These are phyloP conservation scores for Gastrodia elata DNA, from an alignment of 106 monocot genomes.

Conservation along the genomic window DNA sequence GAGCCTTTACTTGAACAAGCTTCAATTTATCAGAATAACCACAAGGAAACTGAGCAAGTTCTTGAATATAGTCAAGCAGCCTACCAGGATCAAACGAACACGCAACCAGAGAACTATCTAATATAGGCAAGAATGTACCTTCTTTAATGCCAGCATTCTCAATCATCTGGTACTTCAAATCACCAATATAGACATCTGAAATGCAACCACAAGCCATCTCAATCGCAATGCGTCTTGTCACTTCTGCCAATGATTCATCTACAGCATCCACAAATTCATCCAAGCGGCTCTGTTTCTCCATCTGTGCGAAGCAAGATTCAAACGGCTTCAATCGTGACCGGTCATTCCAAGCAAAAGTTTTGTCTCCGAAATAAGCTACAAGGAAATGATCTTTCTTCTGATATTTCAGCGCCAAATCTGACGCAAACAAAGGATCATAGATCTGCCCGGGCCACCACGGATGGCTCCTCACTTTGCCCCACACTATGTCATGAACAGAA, in stretches of 20 bases:
- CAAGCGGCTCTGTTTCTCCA: slow-evolving; percentile 52
- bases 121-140: slow-evolving; percentile 14
- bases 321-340: slow-evolving; percentile 52
- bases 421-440: slow-evolving; percentile 54
- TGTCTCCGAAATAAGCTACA: slow-evolving; percentile 79
- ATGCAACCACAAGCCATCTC: slow-evolving; percentile 44
- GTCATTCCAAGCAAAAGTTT: slow-evolving; percentile 82
- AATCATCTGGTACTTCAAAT: slow-evolving; percentile 24
- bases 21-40: slow-evolving; percentile 29
- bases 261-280: slow-evolving; percentile 40
- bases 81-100: slow-evolving; percentile 33
- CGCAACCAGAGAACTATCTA: slow-evolving; percentile 15
- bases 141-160: slow-evolving; percentile 60
- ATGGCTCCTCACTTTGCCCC: slow-evolving; percentile 84
- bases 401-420: slow-evolving; percentile 45
- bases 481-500: slow-evolving; percentile 50
- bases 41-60: slow-evolving; percentile 33
- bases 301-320: slow-evolving; percentile 28
- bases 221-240: slow-evolving; percentile 43
- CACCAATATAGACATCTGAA: slow-evolving; percentile 10
- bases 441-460: slow-evolving; percentile 98
- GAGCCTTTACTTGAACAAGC: slow-evolving; percentile 24
- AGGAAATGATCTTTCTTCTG: slow-evolving; percentile 44
- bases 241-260: slow-evolving; percentile 33
- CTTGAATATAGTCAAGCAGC: slow-evolving; percentile 34